Evolutionary conservation across 768 basidiomycete species (phyloP).

Genomic region (Gautieria morchelliformis): DNA sequence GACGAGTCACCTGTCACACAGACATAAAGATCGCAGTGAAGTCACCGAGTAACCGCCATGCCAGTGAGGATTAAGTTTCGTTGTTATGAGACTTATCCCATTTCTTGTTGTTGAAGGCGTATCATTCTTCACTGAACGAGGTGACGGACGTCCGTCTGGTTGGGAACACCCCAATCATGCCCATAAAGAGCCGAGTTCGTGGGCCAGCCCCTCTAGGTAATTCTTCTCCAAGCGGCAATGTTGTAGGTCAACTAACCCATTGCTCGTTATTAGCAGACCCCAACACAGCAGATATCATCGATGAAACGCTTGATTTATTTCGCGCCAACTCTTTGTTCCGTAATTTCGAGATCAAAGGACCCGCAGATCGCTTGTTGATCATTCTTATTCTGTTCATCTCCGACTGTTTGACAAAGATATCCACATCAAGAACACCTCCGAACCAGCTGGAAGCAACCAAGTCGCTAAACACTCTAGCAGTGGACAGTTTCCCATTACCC

Average conservation of each 20-base stretch:
- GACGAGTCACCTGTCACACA: background rate
- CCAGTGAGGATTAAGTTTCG: conserved; percentile 14
- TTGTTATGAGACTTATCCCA: background rate
- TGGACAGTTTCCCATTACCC: conserved; percentile 89
- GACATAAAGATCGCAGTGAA: too few species aligned
- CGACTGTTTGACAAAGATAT: conserved; percentile 90
- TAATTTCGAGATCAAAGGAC: conserved; percentile 99
- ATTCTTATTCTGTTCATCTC: conserved; percentile 96
- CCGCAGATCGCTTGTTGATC: conserved; percentile 92
- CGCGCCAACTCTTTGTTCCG: conserved; percentile 98
- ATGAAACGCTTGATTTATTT: conserved; percentile 94
- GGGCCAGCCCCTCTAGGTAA: conserved; percentile 82
- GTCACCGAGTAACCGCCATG: conserved; percentile 3
- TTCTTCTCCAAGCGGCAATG: conserved; percentile 13
- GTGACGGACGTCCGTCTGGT: conserved; percentile 70
- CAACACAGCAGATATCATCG: conserved; percentile 77
- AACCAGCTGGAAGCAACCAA: conserved; percentile 82
- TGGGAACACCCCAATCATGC: conserved; percentile 84
- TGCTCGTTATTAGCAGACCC: conserved; percentile 53
- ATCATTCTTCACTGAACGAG: conserved; percentile 92
- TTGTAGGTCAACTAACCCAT: background rate
- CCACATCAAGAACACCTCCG: conserved; percentile 54
- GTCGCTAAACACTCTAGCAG: conserved; percentile 80
- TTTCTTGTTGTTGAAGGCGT: conserved; percentile 51
- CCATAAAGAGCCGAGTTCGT: conserved; percentile 84